A percentile compares a stretch with the other conserved stretches of the same genome.
These are phyloP conservation scores for Globisporangium splendens DNA, from an alignment of 352 stramenopile genomes.

Conservation along the genomic window DNA sequence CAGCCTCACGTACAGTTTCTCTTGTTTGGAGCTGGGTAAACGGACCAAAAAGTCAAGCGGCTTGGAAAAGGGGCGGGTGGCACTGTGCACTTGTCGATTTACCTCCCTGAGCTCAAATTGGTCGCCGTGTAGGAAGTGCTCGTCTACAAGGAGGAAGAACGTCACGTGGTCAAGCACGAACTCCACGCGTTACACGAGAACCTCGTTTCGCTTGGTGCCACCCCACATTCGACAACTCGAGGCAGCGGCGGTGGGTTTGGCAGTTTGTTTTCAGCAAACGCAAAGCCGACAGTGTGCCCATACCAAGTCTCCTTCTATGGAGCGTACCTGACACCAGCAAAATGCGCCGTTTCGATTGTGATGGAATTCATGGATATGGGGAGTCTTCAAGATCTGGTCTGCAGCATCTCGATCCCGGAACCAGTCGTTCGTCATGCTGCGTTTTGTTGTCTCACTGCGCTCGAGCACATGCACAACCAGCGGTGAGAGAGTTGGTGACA, in stretches of 20 bases:
- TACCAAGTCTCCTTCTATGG: conserved; percentile 90
- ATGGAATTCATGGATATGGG: conserved; percentile 94
- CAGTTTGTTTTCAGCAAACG: conserved; percentile 9
- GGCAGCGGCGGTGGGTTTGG: not conserved
- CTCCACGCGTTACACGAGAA: conserved; percentile 86
- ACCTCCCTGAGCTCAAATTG: conserved; percentile 78
- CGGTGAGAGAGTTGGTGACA: conserved; percentile 24
- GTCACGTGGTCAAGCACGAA: conserved; percentile 83
- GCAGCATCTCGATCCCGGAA: conserved; percentile 52
- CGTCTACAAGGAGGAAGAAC: conserved; percentile 77
- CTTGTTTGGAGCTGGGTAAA: conserved; percentile 40
- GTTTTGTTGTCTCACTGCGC: conserved; percentile 75
- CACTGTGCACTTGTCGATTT: conserved; percentile 77
- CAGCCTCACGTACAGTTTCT: not conserved
- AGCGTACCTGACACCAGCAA: conserved; percentile 72
- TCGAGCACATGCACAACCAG: conserved; percentile 83
- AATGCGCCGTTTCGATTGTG: conserved; percentile 80
- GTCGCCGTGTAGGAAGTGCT: conserved; percentile 87
- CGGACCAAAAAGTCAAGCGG: conserved; percentile 63
- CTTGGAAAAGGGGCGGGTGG: conserved; percentile 84
- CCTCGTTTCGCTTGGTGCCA: conserved; percentile 43
- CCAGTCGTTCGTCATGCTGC: conserved; percentile 66
- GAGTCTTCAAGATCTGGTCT: conserved; percentile 76
- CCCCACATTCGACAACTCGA: not conserved
- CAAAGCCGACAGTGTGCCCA: conserved; percentile 31